These are phyloP conservation scores for Dispira simplex DNA, from an alignment of 192 early-diverging fungal genomes.

Conservation along the genomic window DNA sequence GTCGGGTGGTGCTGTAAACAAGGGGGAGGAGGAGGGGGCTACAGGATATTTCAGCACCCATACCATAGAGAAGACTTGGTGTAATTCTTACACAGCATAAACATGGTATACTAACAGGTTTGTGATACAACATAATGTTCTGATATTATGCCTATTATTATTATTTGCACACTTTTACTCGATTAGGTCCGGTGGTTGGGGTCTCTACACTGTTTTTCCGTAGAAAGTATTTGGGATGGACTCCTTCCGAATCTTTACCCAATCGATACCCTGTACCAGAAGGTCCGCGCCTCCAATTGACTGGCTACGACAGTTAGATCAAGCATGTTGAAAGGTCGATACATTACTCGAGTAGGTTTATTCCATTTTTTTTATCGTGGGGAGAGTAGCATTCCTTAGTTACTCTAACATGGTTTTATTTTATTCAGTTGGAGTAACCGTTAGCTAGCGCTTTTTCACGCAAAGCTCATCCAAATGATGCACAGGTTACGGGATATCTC, in stretches of 20 bases:
- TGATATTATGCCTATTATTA: not conserved
- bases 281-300: not conserved
- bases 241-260: not conserved
- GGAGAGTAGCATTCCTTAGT: not conserved
- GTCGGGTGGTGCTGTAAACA: not conserved
- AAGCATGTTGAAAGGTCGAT: not conserved
- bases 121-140: not conserved
- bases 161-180: not conserved
- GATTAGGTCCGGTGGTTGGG: not conserved
- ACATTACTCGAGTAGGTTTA: not conserved
- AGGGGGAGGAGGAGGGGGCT: too few species aligned
- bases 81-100: not conserved
- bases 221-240: not conserved
- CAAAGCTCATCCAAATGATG: not conserved
- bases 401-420: not conserved
- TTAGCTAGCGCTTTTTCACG: not conserved
- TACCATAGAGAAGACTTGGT: not conserved
- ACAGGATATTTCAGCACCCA: not conserved
- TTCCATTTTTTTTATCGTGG: not conserved
- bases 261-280: conserved; percentile 3
- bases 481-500: not conserved
- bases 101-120: not conserved
- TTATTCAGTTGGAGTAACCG: not conserved
- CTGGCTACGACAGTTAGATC: conserved; percentile 4
- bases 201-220: conserved; percentile 1